These are phyloP conservation scores for Rubia tinctorum DNA, from an alignment of 305 asterid species.

Conservation along the genomic window DNA sequence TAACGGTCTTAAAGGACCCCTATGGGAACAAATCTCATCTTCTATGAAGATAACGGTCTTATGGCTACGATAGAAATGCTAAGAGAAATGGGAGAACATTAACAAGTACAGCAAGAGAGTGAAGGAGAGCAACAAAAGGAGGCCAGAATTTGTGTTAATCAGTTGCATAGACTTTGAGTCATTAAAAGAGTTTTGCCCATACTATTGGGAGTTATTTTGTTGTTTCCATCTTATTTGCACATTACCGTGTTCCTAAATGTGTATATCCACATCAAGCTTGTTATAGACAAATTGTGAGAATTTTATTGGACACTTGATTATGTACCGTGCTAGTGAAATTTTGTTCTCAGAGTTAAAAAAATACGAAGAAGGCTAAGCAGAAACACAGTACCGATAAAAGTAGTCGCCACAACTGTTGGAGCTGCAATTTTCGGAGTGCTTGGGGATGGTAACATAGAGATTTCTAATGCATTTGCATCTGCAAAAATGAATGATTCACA, in stretches of 20 bases:
- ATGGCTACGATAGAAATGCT: constrained; percentile 67
- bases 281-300: constrained; percentile 16
- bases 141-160: too few species aligned
- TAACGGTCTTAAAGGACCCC: constrained; percentile 87
- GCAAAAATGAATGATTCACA: too few species aligned
- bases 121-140: constrained; percentile 69
- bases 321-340: not conserved
- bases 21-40: constrained; percentile 86
- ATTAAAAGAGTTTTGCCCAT: not conserved
- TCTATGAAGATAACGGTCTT: constrained; percentile 56
- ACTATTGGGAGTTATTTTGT: constrained; percentile 8
- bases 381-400: constrained; percentile 5
- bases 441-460: not conserved
- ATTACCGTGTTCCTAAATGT: constrained; percentile 1
- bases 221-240: not conserved
- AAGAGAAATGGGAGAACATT: constrained; percentile 95
- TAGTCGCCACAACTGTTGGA: constrained; percentile 13
- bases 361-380: not conserved
- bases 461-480: too few species aligned
- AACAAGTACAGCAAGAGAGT: constrained; percentile 93
- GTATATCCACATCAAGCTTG: constrained; percentile 15
- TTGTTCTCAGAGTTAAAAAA: not conserved
- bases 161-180: constrained; percentile 40
- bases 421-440: constrained; percentile 17
- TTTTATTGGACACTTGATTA: constrained; percentile 16